Evolutionary conservation across 1,139 yeast species (phyloP).

Genomic region (Saccharomyces pastorianus): DNA sequence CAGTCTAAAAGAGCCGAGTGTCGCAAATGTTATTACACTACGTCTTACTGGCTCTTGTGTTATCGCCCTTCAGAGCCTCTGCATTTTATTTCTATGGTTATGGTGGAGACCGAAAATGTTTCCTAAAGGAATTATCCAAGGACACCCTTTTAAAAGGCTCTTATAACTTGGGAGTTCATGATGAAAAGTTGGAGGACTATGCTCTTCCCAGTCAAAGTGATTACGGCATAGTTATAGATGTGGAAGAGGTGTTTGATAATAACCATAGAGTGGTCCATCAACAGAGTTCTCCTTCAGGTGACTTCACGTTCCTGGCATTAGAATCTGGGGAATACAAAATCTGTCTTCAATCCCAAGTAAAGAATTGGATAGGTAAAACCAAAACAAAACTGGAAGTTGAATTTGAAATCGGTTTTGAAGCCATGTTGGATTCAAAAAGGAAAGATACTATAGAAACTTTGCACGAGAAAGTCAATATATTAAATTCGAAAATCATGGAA

Average conservation of each 20-base stretch:
- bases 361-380: slow-evolving; percentile 48
- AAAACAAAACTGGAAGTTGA: slow-evolving; percentile 42
- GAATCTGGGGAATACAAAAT: slow-evolving; percentile 68
- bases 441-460: slow-evolving; percentile 42
- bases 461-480: slow-evolving; percentile 44
- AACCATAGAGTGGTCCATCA: slow-evolving; percentile 64
- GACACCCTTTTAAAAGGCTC: slow-evolving; percentile 53
- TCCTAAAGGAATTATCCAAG: slow-evolving; percentile 53
- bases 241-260: slow-evolving; percentile 56
- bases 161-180: slow-evolving; percentile 52
- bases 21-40: slow-evolving; percentile 5
- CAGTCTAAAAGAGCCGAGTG: neutral
- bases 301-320: slow-evolving; percentile 59
- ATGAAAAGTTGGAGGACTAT: slow-evolving; percentile 38
- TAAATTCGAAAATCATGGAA: slow-evolving; percentile 48
- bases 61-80: slow-evolving; percentile 22
- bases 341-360: slow-evolving; percentile 58
- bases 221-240: slow-evolving; percentile 43
- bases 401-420: slow-evolving; percentile 46
- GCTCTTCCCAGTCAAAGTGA: slow-evolving; percentile 36
- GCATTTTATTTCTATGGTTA: slow-evolving; percentile 45
- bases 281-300: slow-evolving; percentile 50
- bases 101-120: slow-evolving; percentile 55
- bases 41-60: slow-evolving; percentile 11
- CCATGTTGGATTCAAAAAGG: slow-evolving; percentile 44